Base-by-base conservation (phyloP, 192 early-diverging fungal species). In the Gamsiella multidivaricata region DNA sequence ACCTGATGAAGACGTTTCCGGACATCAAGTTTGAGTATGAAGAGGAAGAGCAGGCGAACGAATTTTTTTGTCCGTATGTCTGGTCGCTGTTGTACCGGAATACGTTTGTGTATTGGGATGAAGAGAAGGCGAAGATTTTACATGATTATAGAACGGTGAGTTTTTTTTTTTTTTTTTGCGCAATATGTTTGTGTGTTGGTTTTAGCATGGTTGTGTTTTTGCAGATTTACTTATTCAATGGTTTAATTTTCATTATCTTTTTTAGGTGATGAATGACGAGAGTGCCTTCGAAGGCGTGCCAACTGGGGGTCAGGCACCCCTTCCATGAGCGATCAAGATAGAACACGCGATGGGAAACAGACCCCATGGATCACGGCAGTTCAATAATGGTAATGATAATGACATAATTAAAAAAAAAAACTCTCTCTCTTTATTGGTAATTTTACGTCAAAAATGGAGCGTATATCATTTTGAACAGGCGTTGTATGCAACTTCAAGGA, bases 1-100 rank as follows among this genome's bases (percentile, higher is more conserved):
- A 82, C 25, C 78, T 80, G 53, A 70, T 93, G 37, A 87, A 82
- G 58, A 84, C 85, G 29, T 86, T 80, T 66, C 81, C 85, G 14
- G 87, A 87, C 23, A 74, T 92, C 33, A 91, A 90, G 69, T 93
- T 91, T 59, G 82, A 90, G 61, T 92, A 90, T 66, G 89, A 90
- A 33, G 89, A 90, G 60, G 85, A 85, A 32, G 49, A 74, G 26
- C 82, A 87, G 37, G 78, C 85, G 5, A 79, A 79, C 51, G 74
- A 86, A 33, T 93, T 93, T 47, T 90, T 88, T 65, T 76, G 89
- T 36, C 90, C 91, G 14, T 92, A 91, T 69, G 84, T 90, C 3
- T 93, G 92, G 92, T 83, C 84, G 9, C 42, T 91, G 5, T 78
- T 90, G 10, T 81, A 85, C 62, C 57, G 84, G 23, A 84, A 82